phyloP scores from a whole-genome alignment of 2,329 filamentous ascomycete genomes.

The Boeremia exigua region DNA sequence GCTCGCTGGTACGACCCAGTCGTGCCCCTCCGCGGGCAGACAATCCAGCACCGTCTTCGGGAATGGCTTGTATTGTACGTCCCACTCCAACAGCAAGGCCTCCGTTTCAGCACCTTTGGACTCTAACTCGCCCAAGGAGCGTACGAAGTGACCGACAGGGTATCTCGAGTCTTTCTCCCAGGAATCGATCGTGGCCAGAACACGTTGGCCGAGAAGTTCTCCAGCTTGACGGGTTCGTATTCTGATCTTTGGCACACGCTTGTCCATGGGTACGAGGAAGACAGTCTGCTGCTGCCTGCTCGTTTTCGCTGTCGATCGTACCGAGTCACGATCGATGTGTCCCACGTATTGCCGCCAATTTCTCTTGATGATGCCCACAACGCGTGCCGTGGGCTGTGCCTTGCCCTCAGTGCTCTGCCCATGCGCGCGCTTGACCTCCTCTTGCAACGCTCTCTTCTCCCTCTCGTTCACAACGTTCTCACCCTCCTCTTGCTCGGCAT shows the following conservation, averaged over 20 bases:
- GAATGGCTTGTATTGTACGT: conserved; percentile 97
- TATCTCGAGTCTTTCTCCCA: conserved; percentile 96
- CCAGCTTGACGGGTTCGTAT: conserved; percentile 89
- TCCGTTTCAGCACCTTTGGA: conserved; percentile 98
- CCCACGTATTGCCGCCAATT: conserved; percentile 99
- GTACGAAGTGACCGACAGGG: conserved; percentile 90
- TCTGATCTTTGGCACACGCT: conserved; percentile 93
- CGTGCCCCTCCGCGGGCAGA: conserved; percentile 86
- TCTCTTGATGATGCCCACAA: conserved; percentile 90
- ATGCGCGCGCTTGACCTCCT: conserved; percentile 87
- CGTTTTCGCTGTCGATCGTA: conserved; percentile 73
- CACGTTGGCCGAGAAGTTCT: conserved; percentile 87
- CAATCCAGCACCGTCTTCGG: conserved; percentile 95
- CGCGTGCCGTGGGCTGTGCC: conserved; percentile 86
- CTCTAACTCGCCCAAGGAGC: conserved; percentile 90
- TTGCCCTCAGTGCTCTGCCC: conserved; percentile 75
- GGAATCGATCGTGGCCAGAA: conserved; percentile 90
- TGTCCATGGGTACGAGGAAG: conserved; percentile 97
- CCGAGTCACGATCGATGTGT: conserved; percentile 87
- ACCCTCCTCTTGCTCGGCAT: conserved; percentile 79
- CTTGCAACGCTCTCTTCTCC: conserved; percentile 85
- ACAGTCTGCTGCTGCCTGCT: conserved; percentile 89
- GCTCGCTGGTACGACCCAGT: conserved; percentile 88
- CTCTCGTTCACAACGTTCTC: conserved; percentile 82
- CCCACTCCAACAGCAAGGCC: conserved; percentile 89